These are phyloP conservation scores for Fagus sylvatica DNA, from an alignment of 306 rosid genomes.

Conservation along the genomic window DNA sequence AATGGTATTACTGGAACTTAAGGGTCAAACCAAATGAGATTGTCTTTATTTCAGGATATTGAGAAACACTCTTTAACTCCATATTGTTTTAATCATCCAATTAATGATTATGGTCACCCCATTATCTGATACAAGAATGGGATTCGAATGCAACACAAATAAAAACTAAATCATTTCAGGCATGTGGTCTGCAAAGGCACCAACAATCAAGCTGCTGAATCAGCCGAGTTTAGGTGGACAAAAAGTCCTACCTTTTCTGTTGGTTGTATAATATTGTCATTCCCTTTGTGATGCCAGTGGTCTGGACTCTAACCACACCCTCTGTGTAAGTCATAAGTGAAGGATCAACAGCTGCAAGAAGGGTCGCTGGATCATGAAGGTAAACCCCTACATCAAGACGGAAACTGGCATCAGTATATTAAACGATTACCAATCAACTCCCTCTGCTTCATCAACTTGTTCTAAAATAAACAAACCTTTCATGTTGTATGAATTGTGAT, in stretches of 20 bases:
- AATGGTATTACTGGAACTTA: background rate
- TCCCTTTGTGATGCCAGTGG: conserved; percentile 85
- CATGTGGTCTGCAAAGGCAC: too few relatives aligned
- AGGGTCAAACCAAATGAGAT: background rate
- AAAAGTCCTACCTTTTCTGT: conserved; percentile 60
- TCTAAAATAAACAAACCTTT: conserved; percentile 47
- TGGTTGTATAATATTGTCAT: conserved; percentile 68
- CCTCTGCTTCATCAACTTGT: conserved; percentile 7
- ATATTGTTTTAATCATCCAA: background rate
- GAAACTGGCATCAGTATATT: conserved; percentile 25
- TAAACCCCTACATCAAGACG: conserved; percentile 63
- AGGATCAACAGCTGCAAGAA: conserved; percentile 81
- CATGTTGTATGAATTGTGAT: conserved; percentile 59
- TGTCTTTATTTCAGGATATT: background rate
- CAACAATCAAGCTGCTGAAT: background rate
- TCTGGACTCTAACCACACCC: conserved; percentile 91
- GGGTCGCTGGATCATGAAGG: conserved; percentile 85
- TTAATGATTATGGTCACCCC: background rate
- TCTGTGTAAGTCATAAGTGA: conserved; percentile 72
- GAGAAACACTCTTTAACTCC: background rate
- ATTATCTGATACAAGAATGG: background rate
- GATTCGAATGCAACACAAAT: background rate
- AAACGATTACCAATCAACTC: conserved; percentile 16
- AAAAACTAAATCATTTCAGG: background rate
- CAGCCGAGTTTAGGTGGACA: background rate